Percentiles rank a stretch among this genome's conserved stretches.
phyloP scores from a whole-genome alignment of 1,284 basidiomycete genomes.

The Sutorius eximius region DNA sequence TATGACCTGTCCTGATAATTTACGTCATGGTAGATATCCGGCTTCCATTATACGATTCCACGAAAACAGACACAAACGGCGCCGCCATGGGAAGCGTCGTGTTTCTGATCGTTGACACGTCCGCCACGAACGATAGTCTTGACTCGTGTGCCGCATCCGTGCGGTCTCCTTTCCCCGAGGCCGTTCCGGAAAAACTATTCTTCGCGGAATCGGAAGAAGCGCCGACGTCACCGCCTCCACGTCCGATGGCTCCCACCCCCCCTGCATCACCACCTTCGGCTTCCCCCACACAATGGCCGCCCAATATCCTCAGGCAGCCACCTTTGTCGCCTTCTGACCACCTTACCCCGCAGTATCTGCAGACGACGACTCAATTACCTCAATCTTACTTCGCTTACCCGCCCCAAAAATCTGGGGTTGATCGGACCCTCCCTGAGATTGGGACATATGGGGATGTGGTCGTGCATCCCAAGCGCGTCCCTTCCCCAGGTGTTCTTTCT shows the following conservation, averaged over 20 bases:
- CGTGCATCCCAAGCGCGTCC: constrained; percentile 18
- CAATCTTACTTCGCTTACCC: constrained; percentile 19
- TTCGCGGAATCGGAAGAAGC: constrained; percentile 19
- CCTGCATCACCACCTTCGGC: constrained; percentile 14
- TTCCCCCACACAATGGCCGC: constrained; percentile 16
- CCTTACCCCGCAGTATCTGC: constrained; percentile 28
- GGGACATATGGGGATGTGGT: constrained; percentile 13
- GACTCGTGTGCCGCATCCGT: constrained; percentile 12
- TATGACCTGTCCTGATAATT: constrained; percentile 30
- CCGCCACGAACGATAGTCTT: constrained; percentile 17
- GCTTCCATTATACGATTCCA: constrained; percentile 37
- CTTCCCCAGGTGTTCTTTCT: constrained; percentile 17
- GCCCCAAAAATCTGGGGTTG: constrained; percentile 31
- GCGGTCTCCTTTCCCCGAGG: constrained; percentile 21
- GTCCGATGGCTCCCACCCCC: constrained; percentile 19
- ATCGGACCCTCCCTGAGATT: constrained; percentile 21
- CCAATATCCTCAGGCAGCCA: constrained; percentile 17
- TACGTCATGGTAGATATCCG: constrained; percentile 31
- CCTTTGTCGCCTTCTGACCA: constrained; percentile 12
- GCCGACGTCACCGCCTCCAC: constrained; percentile 22
- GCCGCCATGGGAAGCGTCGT: constrained; percentile 28
- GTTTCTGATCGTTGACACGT: constrained; percentile 25
- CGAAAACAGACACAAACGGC: constrained; percentile 29
- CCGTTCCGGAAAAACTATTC: constrained; percentile 23
- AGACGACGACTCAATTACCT: constrained; percentile 31